Conservation (phyloP, 2,329 filamentous ascomycete species). For the Fusarium metavorans region DNA sequence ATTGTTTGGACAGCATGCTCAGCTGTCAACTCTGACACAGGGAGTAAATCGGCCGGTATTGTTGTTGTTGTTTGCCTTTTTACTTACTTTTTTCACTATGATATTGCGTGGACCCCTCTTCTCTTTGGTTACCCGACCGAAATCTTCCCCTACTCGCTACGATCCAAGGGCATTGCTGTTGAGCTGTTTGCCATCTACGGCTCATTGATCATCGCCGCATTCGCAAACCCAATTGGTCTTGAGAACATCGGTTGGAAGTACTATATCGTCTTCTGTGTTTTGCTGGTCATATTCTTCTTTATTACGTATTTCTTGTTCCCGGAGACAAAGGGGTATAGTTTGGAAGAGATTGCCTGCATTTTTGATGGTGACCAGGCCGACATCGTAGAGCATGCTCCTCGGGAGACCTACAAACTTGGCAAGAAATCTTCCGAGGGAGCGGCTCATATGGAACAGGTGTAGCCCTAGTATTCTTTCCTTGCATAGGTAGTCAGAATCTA, state of each 20-base stretch:
- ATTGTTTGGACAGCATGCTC: constrained; percentile 55
- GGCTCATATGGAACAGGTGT: constrained; percentile 5
- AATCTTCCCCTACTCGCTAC: constrained; percentile 53
- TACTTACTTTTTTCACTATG: constrained; percentile 59
- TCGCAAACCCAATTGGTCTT: constrained; percentile 48
- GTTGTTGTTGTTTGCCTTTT: constrained; percentile 63
- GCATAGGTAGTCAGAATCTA: neutral
- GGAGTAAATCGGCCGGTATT: constrained; percentile 51
- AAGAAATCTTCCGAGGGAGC: constrained; percentile 2
- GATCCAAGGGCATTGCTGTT: constrained; percentile 56
- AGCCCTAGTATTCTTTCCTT: neutral
- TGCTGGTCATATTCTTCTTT: constrained; percentile 36
- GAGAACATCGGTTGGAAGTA: constrained; percentile 55
- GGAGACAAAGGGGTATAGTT: constrained; percentile 48
- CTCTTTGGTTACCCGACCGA: constrained; percentile 58
- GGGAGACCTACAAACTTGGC: neutral
- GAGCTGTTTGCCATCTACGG: constrained; percentile 56
- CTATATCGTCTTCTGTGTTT: constrained; percentile 52
- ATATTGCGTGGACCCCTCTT: constrained; percentile 61
- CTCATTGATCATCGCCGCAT: constrained; percentile 52
- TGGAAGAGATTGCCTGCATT: constrained; percentile 42
- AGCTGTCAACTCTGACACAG: constrained; percentile 46
- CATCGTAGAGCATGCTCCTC: neutral
- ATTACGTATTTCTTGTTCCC: constrained; percentile 44
- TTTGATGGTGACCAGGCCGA: constrained; percentile 35